These are phyloP conservation scores for Apiospora marii DNA, from an alignment of 2,329 filamentous ascomycete species.

Conservation along the genomic window DNA sequence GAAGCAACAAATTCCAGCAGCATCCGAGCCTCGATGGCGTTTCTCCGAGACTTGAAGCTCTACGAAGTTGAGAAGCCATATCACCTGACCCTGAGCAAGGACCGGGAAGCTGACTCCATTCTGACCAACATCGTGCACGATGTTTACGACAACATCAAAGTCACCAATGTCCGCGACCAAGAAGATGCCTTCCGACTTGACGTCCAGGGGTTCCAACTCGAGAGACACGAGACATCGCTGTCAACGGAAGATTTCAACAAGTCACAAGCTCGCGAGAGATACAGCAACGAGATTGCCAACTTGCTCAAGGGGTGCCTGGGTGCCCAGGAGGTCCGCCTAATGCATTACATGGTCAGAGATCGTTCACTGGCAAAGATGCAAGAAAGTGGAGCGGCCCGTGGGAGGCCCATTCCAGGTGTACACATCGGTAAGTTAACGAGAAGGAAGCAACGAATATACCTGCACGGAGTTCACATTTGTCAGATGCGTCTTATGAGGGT, in stretches of 20 bases:
- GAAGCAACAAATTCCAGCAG: too few relatives aligned
- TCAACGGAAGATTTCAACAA: neutral
- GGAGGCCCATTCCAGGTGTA: neutral
- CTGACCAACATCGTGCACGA: neutral
- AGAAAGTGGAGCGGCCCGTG: neutral
- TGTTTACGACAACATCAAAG: neutral
- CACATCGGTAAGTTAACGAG: neutral
- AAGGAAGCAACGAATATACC: too few relatives aligned
- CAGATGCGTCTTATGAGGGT: too few relatives aligned
- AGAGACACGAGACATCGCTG: neutral
- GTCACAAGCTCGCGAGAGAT: neutral
- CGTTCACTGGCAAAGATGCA: neutral
- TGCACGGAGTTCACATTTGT: too few relatives aligned
- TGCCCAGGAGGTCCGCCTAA: neutral
- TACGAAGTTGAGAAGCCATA: neutral
- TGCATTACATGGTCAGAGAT: neutral
- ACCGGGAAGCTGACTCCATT: neutral
- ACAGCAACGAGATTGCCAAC: neutral
- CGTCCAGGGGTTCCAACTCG: neutral
- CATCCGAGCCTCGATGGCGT: neutral
- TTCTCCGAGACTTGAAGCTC: neutral
- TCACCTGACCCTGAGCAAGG: neutral
- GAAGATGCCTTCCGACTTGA: neutral
- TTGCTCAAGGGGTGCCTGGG: neutral
- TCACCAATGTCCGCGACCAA: neutral